Conservation (phyloP, 306 rosid genomes). For the Medicago lupulina region DNA sequence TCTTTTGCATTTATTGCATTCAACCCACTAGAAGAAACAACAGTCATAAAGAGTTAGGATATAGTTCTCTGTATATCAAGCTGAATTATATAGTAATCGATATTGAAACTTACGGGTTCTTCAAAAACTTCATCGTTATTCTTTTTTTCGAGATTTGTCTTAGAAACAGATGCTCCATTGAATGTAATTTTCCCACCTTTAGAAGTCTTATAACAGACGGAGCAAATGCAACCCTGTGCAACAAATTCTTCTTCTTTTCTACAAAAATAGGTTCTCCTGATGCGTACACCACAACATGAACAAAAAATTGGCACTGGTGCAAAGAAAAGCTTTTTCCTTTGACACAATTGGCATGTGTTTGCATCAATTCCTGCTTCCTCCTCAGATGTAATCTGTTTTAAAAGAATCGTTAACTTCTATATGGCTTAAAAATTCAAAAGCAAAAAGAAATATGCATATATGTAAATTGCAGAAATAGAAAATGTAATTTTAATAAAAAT, state of each 20-base stretch:
- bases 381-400: slow-evolving; percentile 45
- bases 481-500: neutral
- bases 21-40: slow-evolving; percentile 63
- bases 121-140: slow-evolving; percentile 47
- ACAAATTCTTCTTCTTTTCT: neutral
- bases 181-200: slow-evolving; percentile 38
- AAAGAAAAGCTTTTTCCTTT: slow-evolving; percentile 39
- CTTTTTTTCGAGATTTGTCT: slow-evolving; percentile 44
- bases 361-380: slow-evolving; percentile 40
- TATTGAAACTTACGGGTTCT: slow-evolving; percentile 55
- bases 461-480: neutral
- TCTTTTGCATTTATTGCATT: slow-evolving; percentile 64
- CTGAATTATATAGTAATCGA: slow-evolving; percentile 29
- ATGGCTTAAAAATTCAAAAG: slow-evolving; percentile 24
- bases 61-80: slow-evolving; percentile 7
- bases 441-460: neutral
- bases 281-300: slow-evolving; percentile 43
- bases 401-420: slow-evolving; percentile 32
- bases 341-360: slow-evolving; percentile 59
- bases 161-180: slow-evolving; percentile 48
- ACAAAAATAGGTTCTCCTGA: slow-evolving; percentile 52
- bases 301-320: slow-evolving; percentile 50
- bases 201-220: slow-evolving; percentile 47
- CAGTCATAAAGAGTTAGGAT: slow-evolving; percentile 17
- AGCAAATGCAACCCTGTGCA: slow-evolving; percentile 50